Evolutionary conservation across 768 basidiomycete genomes (phyloP).

Genomic region (Serpula lacrymans): DNA sequence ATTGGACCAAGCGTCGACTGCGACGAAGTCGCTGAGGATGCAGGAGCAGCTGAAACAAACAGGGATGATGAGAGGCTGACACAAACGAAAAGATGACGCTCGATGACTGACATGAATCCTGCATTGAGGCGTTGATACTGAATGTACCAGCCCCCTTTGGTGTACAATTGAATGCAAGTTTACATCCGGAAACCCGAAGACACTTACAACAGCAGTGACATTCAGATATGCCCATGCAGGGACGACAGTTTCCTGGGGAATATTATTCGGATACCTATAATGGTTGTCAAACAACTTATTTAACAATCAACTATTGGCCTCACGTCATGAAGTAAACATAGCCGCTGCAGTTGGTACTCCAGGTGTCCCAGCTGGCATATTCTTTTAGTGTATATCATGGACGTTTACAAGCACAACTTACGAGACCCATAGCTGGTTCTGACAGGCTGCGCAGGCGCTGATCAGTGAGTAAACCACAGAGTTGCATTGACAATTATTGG

Average conservation of each 20-base stretch:
- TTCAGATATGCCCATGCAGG: constrained; percentile 29
- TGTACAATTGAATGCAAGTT: constrained; percentile 5
- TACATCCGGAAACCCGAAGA: background rate
- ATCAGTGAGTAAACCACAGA: constrained; percentile 31
- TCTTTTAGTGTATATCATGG: background rate
- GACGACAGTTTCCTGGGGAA: constrained; percentile 18
- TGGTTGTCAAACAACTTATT: background rate
- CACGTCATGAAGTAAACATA: background rate
- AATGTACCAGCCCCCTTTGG: too few species aligned
- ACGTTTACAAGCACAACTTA: constrained; percentile 6
- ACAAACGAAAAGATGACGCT: too few species aligned
- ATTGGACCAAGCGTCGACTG: background rate
- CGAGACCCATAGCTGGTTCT: constrained; percentile 11
- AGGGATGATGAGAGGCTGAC: too few species aligned
- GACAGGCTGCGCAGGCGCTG: constrained; percentile 33
- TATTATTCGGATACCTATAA: constrained; percentile 15
- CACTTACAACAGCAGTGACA: constrained; percentile 8
- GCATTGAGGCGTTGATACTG: too few species aligned
- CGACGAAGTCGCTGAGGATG: background rate
- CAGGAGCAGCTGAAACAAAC: background rate
- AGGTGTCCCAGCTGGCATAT: constrained; percentile 3
- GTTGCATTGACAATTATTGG: constrained; percentile 31
- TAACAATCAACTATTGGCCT: background rate
- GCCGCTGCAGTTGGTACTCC: constrained; percentile 5
- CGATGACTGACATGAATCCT: too few species aligned